Evolutionary conservation across 441 rosid genomes (phyloP).

Genomic region (Gossypium gossypioides): DNA sequence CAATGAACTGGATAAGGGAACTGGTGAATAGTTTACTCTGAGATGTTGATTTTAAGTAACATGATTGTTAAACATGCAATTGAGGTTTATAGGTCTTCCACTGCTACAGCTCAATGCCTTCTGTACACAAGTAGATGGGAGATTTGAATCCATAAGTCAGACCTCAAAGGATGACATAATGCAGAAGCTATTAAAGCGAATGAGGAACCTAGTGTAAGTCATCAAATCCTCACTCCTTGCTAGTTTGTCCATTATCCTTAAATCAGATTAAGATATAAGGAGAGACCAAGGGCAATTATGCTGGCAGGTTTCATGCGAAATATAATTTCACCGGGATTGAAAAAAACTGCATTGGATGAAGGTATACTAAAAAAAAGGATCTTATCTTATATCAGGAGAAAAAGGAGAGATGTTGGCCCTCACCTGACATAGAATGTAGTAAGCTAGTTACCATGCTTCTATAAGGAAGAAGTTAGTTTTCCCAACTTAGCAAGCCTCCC

Average conservation of each 20-base stretch:
- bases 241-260: not conserved
- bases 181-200: constrained; percentile 58
- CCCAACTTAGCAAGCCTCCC: not conserved
- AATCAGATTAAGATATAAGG: not conserved
- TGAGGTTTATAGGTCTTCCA: constrained; percentile 19
- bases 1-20: constrained; percentile 76
- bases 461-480: not conserved
- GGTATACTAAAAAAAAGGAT: not conserved
- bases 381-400: not conserved
- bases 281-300: not conserved
- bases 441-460: not conserved
- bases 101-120: constrained; percentile 68
- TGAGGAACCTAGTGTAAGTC: constrained; percentile 70
- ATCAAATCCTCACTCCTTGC: constrained; percentile 7
- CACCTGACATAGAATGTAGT: not conserved
- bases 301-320: not conserved
- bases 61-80: constrained; percentile 8
- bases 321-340: not conserved
- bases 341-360: not conserved
- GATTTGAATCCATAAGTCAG: constrained; percentile 48
- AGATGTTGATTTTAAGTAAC: constrained; percentile 6
- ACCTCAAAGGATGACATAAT: constrained; percentile 51
- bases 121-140: constrained; percentile 57
- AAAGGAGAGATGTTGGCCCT: not conserved
- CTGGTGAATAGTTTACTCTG: constrained; percentile 38